Evolutionary conservation across 208 protist genomes (phyloP).

Genomic region (Zelonia costaricensis): DNA sequence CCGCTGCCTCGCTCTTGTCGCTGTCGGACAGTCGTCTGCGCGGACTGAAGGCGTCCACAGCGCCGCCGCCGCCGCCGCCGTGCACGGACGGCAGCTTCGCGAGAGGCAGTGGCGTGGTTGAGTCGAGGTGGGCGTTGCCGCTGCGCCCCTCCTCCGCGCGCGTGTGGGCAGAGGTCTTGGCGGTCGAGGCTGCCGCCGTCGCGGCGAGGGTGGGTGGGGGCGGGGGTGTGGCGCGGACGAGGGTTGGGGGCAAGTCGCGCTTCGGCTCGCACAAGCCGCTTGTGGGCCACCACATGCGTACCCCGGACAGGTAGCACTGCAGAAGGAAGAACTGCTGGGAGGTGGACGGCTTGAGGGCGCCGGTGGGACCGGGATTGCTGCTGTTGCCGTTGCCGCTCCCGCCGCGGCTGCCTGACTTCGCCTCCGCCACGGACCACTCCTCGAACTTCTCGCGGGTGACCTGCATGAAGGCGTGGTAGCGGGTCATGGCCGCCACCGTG

Average conservation of each 20-base stretch:
- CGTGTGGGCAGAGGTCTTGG: background rate
- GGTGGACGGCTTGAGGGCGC: slow-evolving; percentile 11
- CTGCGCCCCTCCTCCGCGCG: slow-evolving; percentile 1
- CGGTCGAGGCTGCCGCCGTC: no score
- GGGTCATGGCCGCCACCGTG: slow-evolving; percentile 26
- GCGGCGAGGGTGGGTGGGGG: no score
- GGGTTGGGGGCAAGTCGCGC: no score
- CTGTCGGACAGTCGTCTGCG: no score
- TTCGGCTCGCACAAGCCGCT: slow-evolving; percentile 31
- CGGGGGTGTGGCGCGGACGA: no score
- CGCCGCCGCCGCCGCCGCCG: background rate
- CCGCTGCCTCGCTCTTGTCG: no score
- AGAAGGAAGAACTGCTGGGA: slow-evolving; percentile 67
- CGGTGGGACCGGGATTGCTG: background rate
- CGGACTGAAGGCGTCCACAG: background rate
- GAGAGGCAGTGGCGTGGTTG: background rate
- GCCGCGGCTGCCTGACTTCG: no score
- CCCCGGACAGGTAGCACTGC: slow-evolving; percentile 58
- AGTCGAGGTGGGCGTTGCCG: background rate
- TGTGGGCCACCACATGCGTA: slow-evolving; percentile 44
- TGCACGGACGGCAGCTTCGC: background rate
- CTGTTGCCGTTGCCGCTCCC: background rate
- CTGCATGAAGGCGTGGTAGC: slow-evolving; percentile 60
- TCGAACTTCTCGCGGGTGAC: slow-evolving; percentile 74
- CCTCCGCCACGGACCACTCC: slow-evolving; percentile 27